These are phyloP conservation scores for Gossypium longicalyx DNA, from an alignment of 345 rosid genomes.

Conservation along the genomic window DNA sequence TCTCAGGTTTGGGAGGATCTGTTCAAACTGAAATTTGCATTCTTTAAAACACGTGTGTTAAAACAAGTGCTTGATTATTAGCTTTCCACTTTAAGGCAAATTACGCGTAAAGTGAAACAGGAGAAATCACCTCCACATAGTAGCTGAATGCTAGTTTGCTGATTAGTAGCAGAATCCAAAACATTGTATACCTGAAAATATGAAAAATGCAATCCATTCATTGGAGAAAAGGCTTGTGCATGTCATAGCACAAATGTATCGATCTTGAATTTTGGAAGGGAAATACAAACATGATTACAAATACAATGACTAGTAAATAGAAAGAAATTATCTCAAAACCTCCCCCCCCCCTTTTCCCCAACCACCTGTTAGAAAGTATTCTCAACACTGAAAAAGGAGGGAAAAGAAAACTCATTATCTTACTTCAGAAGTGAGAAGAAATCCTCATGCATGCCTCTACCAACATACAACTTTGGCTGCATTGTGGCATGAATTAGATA, in stretches of 20 bases:
- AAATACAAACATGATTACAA: neutral
- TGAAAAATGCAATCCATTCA: conserved; percentile 14
- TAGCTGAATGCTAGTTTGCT: conserved; percentile 98
- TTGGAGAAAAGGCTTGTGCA: conserved; percentile 6
- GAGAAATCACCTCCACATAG: conserved; percentile 76
- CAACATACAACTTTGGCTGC: conserved; percentile 91
- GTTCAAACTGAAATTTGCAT: neutral
- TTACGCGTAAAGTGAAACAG: conserved; percentile 7
- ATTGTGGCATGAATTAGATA: conserved; percentile 9
- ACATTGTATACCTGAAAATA: conserved; percentile 74
- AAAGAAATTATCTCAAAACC: conserved; percentile 8
- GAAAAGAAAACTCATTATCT: conserved; percentile 23
- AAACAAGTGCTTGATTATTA: neutral
- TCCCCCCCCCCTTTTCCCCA: neutral
- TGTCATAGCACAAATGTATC: conserved; percentile 4
- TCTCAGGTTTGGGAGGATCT: neutral
- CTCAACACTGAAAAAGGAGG: neutral
- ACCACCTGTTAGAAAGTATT: neutral
- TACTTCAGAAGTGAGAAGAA: conserved; percentile 85
- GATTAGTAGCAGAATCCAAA: conserved; percentile 85
- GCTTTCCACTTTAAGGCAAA: conserved; percentile 8
- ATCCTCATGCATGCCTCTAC: conserved; percentile 98
- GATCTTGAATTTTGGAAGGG: conserved; percentile 2
- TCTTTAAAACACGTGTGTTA: neutral
- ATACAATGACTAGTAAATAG: neutral